These are phyloP conservation scores for Chalaropsis thielavioides DNA, from an alignment of 2,329 filamentous ascomycete genomes.

Conservation along the genomic window DNA sequence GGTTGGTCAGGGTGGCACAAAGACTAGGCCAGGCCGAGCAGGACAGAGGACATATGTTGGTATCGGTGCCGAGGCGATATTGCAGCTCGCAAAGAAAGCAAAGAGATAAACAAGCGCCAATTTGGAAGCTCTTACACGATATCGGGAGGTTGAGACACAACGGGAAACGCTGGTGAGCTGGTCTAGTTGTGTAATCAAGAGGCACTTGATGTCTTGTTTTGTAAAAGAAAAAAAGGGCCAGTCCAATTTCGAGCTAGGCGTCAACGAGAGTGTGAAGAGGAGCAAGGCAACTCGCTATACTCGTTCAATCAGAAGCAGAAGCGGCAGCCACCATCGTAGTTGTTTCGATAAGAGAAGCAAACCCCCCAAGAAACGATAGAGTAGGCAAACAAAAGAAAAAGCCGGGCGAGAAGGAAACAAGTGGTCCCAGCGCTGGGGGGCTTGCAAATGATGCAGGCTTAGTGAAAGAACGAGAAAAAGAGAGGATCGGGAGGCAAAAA, in stretches of 20 bases:
- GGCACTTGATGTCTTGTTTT: not conserved
- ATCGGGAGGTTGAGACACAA: not conserved
- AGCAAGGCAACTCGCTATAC: not conserved
- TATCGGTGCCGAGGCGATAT: not conserved
- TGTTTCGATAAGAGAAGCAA: not conserved
- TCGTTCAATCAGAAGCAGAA: not conserved
- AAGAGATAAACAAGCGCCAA: not conserved
- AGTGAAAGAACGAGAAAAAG: not conserved
- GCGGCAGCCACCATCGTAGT: not conserved
- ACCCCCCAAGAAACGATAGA: not conserved
- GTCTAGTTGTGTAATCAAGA: not conserved
- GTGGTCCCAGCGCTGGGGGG: not conserved
- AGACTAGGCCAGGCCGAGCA: not conserved
- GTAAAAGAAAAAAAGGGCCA: not conserved
- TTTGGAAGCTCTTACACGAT: not conserved
- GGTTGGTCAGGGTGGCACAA: not conserved
- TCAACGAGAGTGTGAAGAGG: not conserved
- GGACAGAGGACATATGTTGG: not conserved
- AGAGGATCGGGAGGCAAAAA: not conserved
- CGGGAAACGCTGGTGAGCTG: not conserved
- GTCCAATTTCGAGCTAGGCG: not conserved
- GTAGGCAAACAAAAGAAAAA: not conserved
- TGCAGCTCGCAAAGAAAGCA: not conserved
- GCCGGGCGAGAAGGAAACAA: not conserved
- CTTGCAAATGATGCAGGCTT: not conserved